Percentiles rank a stretch among this genome's conserved stretches.
These are phyloP conservation scores for Tetradesmus obliquus DNA, from an alignment of 139 green algal genomes.

Conservation along the genomic window DNA sequence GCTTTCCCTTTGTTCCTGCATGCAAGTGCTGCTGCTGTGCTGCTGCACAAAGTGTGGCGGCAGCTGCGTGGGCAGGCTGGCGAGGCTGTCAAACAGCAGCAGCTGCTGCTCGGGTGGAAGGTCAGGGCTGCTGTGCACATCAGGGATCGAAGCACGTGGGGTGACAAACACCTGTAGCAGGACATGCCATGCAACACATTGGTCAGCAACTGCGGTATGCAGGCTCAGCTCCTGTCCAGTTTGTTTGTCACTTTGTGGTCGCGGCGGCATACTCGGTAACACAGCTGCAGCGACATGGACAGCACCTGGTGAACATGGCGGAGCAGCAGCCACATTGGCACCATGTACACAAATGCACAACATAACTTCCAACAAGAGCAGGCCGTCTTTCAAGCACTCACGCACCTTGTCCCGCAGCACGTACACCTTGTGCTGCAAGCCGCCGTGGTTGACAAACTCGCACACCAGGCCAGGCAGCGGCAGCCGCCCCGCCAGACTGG, in stretches of 20 bases:
- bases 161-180: constrained; percentile 66
- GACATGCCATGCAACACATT: background rate
- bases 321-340: background rate
- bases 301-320: background rate
- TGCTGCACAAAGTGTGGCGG: constrained; percentile 1
- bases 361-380: background rate
- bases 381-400: background rate
- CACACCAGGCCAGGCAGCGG: constrained; percentile 64
- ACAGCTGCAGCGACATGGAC: background rate
- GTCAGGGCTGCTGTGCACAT: constrained; percentile 46
- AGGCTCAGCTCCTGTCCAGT: too few relatives aligned
- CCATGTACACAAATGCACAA: background rate
- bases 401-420: constrained; percentile 70
- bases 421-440: constrained; percentile 83
- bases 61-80: constrained; percentile 67
- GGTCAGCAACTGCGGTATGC: too few relatives aligned
- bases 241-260: too few relatives aligned
- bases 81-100: constrained; percentile 76
- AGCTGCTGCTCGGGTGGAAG: constrained; percentile 26
- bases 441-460: constrained; percentile 87
- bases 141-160: constrained; percentile 68
- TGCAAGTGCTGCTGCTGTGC: background rate
- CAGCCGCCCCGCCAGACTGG: constrained; percentile 39
- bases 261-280: too few relatives aligned
- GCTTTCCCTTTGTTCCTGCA: background rate